These are phyloP conservation scores for Blastocystis sp. DNA, from an alignment of 352 stramenopile species.

Conservation along the genomic window DNA sequence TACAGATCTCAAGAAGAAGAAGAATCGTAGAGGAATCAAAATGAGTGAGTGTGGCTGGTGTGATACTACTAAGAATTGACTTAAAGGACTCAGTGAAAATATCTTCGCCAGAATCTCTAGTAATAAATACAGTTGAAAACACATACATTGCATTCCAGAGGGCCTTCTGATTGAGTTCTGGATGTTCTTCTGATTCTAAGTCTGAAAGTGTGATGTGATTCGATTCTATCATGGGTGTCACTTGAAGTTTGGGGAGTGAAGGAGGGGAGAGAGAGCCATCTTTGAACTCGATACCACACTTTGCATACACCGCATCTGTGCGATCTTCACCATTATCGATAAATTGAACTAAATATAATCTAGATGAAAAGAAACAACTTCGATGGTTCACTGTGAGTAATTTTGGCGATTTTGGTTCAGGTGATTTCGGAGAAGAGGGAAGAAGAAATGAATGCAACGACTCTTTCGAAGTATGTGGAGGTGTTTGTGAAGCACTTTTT, in stretches of 20 bases:
- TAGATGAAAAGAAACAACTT: not conserved
- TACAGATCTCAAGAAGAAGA: constrained; percentile 35
- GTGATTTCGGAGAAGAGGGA: constrained; percentile 9
- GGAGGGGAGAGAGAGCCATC: not conserved
- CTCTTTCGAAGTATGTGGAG: not conserved
- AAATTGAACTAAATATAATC: constrained; percentile 13
- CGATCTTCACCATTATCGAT: constrained; percentile 42
- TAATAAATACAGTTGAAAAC: not conserved
- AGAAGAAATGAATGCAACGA: not conserved
- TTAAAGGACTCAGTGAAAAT: constrained; percentile 45
- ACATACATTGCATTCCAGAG: constrained; percentile 45
- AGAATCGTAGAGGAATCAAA: constrained; percentile 42
- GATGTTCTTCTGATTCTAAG: not conserved
- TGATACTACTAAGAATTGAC: constrained; percentile 23
- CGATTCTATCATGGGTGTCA: not conserved
- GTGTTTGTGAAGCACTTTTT: not conserved
- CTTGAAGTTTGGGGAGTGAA: not conserved
- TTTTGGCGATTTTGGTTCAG: not conserved
- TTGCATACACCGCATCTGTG: constrained; percentile 1
- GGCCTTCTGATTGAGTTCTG: not conserved
- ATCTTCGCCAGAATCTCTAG: constrained; percentile 2
- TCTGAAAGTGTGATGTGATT: not conserved
- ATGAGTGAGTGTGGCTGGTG: not conserved
- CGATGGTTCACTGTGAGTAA: not conserved
- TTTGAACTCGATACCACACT: not conserved